These are phyloP conservation scores for Aureobasidium sp. DNA, from an alignment of 2,329 filamentous ascomycete genomes.

Conservation along the genomic window DNA sequence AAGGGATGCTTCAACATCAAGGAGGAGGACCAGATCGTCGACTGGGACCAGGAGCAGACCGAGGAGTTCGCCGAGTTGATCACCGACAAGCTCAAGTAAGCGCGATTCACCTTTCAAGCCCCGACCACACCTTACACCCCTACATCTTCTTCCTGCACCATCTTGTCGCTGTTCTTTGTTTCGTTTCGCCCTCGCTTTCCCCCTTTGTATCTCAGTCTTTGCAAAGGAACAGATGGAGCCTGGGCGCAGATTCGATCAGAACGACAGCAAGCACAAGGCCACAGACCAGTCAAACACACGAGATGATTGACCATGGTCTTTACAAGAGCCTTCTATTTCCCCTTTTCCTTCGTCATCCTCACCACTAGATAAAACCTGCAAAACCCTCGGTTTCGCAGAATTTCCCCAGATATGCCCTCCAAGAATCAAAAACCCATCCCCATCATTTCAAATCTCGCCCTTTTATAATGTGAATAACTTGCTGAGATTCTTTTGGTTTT, in stretches of 20 bases:
- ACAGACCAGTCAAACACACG: background rate
- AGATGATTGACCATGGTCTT: background rate
- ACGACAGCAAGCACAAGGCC: background rate
- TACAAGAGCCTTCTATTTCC: background rate
- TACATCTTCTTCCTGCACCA: too few species aligned
- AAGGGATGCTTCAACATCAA: conserved; percentile 25
- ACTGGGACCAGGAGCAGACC: conserved; percentile 21
- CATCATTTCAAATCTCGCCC: background rate
- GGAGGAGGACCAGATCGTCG: conserved; percentile 21
- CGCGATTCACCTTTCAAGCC: too few species aligned
- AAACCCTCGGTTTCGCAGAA: background rate
- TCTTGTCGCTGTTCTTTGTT: background rate
- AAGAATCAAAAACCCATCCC: background rate
- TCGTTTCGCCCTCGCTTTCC: background rate
- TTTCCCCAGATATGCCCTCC: background rate
- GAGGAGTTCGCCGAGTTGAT: conserved; percentile 25
- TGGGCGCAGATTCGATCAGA: background rate
- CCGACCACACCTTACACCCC: too few species aligned
- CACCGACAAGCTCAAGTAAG: conserved; percentile 29
- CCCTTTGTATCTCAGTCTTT: background rate
- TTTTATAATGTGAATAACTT: background rate
- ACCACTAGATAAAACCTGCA: background rate
- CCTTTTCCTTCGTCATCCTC: background rate
- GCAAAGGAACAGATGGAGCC: background rate
- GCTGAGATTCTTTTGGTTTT: background rate